Evolutionary conservation across 352 stramenopile species (phyloP).

Genomic region (Pythium monospermum): DNA sequence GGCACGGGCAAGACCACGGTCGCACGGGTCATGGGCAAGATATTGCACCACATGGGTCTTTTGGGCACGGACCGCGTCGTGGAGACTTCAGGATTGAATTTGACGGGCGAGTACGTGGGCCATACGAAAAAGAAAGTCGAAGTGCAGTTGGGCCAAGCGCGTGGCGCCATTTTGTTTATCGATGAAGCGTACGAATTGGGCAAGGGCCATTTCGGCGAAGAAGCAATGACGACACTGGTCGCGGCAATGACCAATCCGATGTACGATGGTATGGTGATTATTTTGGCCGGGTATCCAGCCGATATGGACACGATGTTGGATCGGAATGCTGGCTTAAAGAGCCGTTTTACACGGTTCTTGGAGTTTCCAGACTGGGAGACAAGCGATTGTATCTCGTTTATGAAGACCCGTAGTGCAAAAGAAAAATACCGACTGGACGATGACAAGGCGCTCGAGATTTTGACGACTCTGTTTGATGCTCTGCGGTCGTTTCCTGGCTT

Average conservation of each 20-base stretch:
- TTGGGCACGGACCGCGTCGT: constrained; percentile 91
- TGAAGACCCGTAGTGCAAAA: constrained; percentile 34
- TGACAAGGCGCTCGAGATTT: constrained; percentile 16
- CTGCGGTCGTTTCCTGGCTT: constrained; percentile 53
- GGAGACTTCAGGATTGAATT: constrained; percentile 77
- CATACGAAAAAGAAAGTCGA: constrained; percentile 89
- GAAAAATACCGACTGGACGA: constrained; percentile 37
- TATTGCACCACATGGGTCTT: constrained; percentile 91
- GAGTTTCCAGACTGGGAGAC: constrained; percentile 88
- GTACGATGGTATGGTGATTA: constrained; percentile 84
- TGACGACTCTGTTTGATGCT: constrained; percentile 32
- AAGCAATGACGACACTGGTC: constrained; percentile 89
- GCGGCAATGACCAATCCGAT: constrained; percentile 84
- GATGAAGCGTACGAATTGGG: constrained; percentile 91
- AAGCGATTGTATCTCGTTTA: constrained; percentile 69
- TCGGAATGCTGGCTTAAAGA: constrained; percentile 87
- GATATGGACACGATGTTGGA: constrained; percentile 90
- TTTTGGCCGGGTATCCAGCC: constrained; percentile 86
- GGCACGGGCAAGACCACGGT: constrained; percentile 90
- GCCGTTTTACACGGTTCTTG: constrained; percentile 85
- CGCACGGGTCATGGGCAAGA: constrained; percentile 88
- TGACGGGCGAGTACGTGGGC: constrained; percentile 86
- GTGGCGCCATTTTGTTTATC: constrained; percentile 91
- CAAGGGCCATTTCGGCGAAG: constrained; percentile 70
- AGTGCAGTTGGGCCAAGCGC: constrained; percentile 83